Evolutionary conservation across 805 yeast genomes (phyloP).

Genomic region (Priceomyces castillae): DNA sequence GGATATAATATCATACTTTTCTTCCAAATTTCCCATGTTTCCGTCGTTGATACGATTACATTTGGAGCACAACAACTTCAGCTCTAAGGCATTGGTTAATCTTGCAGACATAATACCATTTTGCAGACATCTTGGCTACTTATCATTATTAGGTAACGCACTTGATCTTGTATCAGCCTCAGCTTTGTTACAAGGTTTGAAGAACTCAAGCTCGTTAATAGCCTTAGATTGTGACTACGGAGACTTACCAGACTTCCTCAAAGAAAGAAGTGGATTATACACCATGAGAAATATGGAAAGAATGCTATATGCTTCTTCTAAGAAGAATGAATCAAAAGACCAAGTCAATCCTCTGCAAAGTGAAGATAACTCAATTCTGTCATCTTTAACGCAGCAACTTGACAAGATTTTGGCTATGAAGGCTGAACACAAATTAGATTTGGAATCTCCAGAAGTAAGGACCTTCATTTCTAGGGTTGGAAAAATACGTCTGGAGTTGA

Average conservation of each 20-base stretch:
- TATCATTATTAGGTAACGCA: conserved; percentile 65
- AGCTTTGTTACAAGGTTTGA: conserved; percentile 67
- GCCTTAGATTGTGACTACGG: conserved; percentile 67
- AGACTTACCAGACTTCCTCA: conserved; percentile 57
- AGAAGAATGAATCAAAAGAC: neutral
- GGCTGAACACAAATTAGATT: conserved; percentile 30
- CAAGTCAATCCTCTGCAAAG: neutral
- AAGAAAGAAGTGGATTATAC: conserved; percentile 71
- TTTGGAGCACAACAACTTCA: conserved; percentile 64
- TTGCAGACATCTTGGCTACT: conserved; percentile 62
- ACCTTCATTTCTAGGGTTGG: conserved; percentile 26
- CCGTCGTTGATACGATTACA: conserved; percentile 63
- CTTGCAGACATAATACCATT: conserved; percentile 68
- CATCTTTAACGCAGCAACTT: conserved; percentile 25
- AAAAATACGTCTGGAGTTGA: conserved; percentile 28
- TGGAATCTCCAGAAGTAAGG: conserved; percentile 30
- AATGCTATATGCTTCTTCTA: conserved; percentile 35
- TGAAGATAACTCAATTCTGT: conserved; percentile 5
- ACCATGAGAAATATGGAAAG: conserved; percentile 80
- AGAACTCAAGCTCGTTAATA: conserved; percentile 60
- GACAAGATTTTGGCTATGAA: conserved; percentile 32
- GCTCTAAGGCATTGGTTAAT: conserved; percentile 52
- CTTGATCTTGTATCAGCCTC: conserved; percentile 60
- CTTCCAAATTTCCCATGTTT: conserved; percentile 66
- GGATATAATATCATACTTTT: conserved; percentile 49